These are phyloP conservation scores for Cenchrus americanus DNA, from an alignment of 176 grass and related monocot species.

Conservation along the genomic window DNA sequence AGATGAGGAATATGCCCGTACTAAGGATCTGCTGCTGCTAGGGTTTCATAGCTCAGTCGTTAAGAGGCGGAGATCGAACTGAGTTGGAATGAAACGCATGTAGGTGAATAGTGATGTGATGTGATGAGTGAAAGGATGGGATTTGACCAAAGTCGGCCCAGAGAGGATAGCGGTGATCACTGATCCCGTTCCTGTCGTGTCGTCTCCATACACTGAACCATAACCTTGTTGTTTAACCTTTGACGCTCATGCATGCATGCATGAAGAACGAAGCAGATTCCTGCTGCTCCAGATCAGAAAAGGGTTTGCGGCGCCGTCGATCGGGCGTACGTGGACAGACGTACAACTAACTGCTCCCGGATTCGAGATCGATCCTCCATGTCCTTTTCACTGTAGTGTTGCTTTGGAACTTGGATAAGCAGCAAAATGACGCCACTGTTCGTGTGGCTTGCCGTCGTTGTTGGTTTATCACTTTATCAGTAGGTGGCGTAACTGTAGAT, in stretches of 20 bases:
- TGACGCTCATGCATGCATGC: no score
- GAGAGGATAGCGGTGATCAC: no score
- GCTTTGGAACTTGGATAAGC: neutral
- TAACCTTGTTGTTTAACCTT: no score
- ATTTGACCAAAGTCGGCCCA: no score
- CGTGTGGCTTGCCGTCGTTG: neutral
- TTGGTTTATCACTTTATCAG: neutral
- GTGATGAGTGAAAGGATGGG: no score
- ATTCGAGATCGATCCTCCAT: neutral
- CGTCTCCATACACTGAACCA: neutral
- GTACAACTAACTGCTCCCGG: neutral
- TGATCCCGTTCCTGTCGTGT: neutral
- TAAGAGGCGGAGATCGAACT: neutral
- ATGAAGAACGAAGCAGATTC: neutral
- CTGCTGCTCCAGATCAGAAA: neutral
- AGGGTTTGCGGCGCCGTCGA: conserved; percentile 18
- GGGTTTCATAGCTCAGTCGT: neutral
- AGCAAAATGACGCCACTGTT: neutral
- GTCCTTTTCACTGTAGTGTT: neutral
- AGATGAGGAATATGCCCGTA: neutral
- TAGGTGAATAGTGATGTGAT: no score
- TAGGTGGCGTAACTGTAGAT: neutral
- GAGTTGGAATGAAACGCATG: no score
- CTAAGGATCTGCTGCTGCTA: neutral
- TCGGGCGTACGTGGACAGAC: neutral